Percentiles rank a stretch among this genome's conserved stretches.
These are phyloP conservation scores for Cercospora canescens DNA, from an alignment of 2,329 filamentous ascomycete genomes.

Conservation along the genomic window DNA sequence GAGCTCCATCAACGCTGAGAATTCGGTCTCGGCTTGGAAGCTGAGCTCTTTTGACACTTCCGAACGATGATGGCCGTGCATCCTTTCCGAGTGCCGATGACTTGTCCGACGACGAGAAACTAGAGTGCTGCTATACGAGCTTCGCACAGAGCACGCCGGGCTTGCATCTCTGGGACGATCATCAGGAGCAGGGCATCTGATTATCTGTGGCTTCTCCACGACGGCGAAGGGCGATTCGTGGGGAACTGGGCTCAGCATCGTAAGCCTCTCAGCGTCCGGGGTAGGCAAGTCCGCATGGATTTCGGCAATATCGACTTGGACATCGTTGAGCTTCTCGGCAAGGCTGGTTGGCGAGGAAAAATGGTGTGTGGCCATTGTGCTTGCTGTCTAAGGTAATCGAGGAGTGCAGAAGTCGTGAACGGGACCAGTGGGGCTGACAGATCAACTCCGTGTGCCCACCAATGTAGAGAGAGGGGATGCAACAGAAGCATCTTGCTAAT, in stretches of 20 bases:
- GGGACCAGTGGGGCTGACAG: neutral
- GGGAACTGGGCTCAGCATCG: neutral
- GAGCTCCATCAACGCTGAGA: neutral
- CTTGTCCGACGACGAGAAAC: neutral
- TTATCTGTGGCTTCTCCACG: neutral
- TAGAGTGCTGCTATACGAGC: neutral
- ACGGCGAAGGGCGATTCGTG: neutral
- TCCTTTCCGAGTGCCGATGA: neutral
- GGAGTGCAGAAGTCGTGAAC: neutral
- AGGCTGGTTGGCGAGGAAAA: neutral
- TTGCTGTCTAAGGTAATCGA: neutral
- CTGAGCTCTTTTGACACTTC: slow-evolving; percentile 1
- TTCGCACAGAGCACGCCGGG: slow-evolving; percentile 1
- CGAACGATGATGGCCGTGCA: neutral
- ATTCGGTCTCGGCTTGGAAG: neutral
- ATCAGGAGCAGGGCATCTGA: neutral
- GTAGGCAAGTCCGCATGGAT: neutral
- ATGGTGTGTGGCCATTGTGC: neutral
- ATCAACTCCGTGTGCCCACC: neutral
- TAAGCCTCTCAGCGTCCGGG: neutral
- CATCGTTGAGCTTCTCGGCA: neutral
- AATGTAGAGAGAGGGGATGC: neutral
- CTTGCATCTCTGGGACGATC: neutral
- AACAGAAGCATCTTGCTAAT: neutral
- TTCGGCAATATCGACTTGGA: neutral